Base-by-base conservation (phyloP, 164 flowering plant species). In the Houttuynia cordata region DNA sequence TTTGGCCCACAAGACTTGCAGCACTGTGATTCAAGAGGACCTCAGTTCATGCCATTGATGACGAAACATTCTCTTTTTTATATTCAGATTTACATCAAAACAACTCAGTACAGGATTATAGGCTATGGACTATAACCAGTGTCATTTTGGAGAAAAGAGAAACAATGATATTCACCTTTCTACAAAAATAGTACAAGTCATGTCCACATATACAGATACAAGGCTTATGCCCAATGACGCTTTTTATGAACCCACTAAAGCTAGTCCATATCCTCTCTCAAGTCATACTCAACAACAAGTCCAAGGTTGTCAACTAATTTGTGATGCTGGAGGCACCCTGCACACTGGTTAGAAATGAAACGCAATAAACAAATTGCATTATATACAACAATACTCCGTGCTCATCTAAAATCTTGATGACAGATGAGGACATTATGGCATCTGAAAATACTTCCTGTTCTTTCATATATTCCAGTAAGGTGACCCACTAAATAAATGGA, bases 271-370 rank as follows among this genome's bases (percentile, higher is more conserved):
- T 84, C 91, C 67, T 81, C 79, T 34, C 75, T 72, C 30, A 94
- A 80, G 70, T 94, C 87, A 68, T 91, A 87, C 76, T 94, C 99
- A 57, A 85, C 81, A 51, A 88, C 80, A 61, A 91, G 90, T 41
- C 86, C 84, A 50, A 91, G 91, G 71, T 94, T 94, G 76, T 94
- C 99, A 40, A 84, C 88, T 64, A 94, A 76, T 70, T 83, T 85
- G 84, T 94, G 97, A 77, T 88, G 83, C 74, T 70, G 80, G 47
- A 75, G 80, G 76, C 97, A 94, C 45, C 96, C 99, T 77, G 96
- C 81, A 73, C 95, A 93, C 95, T 88, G 78, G 19, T 52, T 24
- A 30, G 19, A 54, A 57, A 64, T 63, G 52, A 60, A 15, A 57
- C 23, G 8, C 25, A 20, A 52, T 25, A 24, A 19, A 37, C 12